phyloP scores from a whole-genome alignment of 768 basidiomycete species.

The Trametes meyenii region DNA sequence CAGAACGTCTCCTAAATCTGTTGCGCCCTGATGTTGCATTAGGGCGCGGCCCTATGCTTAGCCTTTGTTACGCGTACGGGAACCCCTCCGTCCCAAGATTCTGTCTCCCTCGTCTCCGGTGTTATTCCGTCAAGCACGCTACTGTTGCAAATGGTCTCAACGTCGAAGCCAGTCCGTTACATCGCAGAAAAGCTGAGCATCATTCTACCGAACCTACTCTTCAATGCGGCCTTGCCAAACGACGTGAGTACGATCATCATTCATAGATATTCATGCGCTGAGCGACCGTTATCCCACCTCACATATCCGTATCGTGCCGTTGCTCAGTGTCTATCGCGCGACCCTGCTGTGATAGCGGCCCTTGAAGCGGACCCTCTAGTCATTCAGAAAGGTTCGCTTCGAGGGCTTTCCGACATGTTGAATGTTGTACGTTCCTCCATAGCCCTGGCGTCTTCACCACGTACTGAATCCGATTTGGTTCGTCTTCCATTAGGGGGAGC shows the following conservation, averaged over 20 bases:
- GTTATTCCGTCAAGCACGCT: conserved; percentile 68
- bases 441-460: background rate
- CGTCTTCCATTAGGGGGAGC: background rate
- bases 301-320: background rate
- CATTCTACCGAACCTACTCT: background rate
- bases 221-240: background rate
- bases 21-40: background rate
- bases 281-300: background rate
- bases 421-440: background rate
- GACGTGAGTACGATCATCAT: background rate
- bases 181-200: background rate
- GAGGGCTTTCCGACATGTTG: background rate
- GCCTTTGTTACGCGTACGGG: conserved; percentile 53
- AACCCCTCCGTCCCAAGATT: conserved; percentile 35
- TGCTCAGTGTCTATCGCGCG: background rate
- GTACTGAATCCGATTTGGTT: no score
- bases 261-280: no score
- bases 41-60: conserved; percentile 60
- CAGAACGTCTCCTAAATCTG: background rate
- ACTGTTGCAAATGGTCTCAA: conserved; percentile 33
- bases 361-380: background rate
- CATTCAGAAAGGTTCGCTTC: background rate
- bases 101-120: conserved; percentile 49
- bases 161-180: background rate
- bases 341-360: background rate